Evolutionary conservation across 345 rosid genomes (phyloP), one percentile per base, ranked within the genome.

Genomic region (Mangifera indica): DNA sequence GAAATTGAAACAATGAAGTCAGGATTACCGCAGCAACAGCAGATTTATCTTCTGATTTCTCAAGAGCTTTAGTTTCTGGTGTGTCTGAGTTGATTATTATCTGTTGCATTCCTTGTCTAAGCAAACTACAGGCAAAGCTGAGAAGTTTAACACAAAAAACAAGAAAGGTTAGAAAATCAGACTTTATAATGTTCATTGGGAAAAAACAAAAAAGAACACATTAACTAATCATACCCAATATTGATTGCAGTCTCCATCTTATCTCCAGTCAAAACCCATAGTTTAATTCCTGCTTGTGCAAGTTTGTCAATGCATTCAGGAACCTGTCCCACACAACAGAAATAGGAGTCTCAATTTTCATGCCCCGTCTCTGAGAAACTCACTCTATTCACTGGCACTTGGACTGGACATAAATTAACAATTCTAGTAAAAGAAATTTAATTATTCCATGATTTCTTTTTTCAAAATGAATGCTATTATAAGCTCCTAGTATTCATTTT

Each of bases 241-340:
- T 94, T 94, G 64, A 94, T 92, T 7, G 98, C 98, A 0, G 98
- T 94, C 85, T 94, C 98, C 97, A 94, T 90, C 79, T 94, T 94
- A 79, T 94, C 98, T 74, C 98, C 98, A 1, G 98, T 94, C 82
- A 94, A 81, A 69, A 94, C 96, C 98, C 98, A 94, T 72, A 94
- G 69, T 78, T 94, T 94, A 37, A 89, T 94, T 68, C 98, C 98
- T 44, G 98, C 98, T 84, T 90, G 97, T 10, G 98, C 97, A 64
- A 94, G 97, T 74, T 92, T 94, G 80, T 92, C 98, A 7, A 94
- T 94, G 82, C 98, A 94, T 61, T 89, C 98, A 34, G 98, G 98
- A 86, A 94, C 98, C 98, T 94, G 74, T 65, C 15, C 68, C 73
- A 52, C 10, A 73, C 3, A 66, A 79, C 40, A 46, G 44, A 37